Percentiles rank a stretch among this genome's conserved stretches.
phyloP scores from a whole-genome alignment of 306 rosid species.

The Geum urbanum region DNA sequence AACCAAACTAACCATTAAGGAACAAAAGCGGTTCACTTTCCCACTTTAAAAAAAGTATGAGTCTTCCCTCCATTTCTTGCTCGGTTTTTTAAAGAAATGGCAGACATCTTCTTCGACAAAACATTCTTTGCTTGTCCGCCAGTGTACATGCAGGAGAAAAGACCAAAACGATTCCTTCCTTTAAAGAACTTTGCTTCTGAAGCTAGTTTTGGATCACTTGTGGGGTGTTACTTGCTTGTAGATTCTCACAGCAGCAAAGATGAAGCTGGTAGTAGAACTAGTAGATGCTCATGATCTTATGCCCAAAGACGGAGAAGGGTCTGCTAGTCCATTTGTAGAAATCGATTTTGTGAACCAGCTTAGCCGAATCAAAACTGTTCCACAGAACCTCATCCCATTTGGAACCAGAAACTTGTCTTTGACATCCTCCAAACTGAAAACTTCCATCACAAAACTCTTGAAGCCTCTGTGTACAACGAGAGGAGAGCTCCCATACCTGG shows the following conservation, averaged over 20 bases:
- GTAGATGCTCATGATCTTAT: slow-evolving; percentile 66
- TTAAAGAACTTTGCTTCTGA: slow-evolving; percentile 57
- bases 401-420: slow-evolving; percentile 48
- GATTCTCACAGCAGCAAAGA: slow-evolving; percentile 38
- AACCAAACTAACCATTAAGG: background rate
- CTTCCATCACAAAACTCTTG: slow-evolving; percentile 38
- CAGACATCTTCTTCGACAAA: slow-evolving; percentile 53
- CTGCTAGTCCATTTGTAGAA: slow-evolving; percentile 59
- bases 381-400: slow-evolving; percentile 60
- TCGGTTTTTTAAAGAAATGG: background rate
- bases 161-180: slow-evolving; percentile 31
- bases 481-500: slow-evolving; percentile 34
- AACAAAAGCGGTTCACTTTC: slow-evolving; percentile 7
- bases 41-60: slow-evolving; percentile 32
- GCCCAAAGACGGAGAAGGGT: slow-evolving; percentile 64
- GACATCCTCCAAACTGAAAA: slow-evolving; percentile 40
- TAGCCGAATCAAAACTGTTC: slow-evolving; percentile 51
- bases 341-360: slow-evolving; percentile 56
- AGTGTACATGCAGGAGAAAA: slow-evolving; percentile 22
- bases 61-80: slow-evolving; percentile 34
- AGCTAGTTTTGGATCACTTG: slow-evolving; percentile 61
- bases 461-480: slow-evolving; percentile 50
- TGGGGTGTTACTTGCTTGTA: slow-evolving; percentile 29
- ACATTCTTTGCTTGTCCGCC: slow-evolving; percentile 63
- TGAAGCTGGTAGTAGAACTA: slow-evolving; percentile 62